phyloP scores from a whole-genome alignment of 176 grass and related monocot species.

The Hsuehochloa calcarea region DNA sequence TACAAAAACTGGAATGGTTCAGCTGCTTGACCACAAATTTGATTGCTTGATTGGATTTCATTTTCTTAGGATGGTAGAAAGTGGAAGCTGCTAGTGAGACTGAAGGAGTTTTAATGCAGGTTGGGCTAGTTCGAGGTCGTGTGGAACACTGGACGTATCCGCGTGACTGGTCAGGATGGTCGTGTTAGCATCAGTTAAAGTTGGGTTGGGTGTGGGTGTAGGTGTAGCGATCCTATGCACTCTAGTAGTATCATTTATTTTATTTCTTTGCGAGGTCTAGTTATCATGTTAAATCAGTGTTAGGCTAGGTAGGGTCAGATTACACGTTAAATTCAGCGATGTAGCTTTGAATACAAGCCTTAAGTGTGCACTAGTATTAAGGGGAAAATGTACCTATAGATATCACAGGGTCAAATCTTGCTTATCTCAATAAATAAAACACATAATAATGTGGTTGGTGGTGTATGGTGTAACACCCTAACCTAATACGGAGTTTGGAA shows the following conservation, averaged over 20 bases:
- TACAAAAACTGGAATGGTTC: no score
- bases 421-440: neutral
- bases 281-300: no score
- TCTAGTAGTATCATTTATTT: no score
- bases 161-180: neutral
- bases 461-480: no score
- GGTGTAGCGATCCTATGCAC: neutral
- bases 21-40: neutral
- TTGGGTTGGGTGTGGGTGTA: neutral
- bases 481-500: no score
- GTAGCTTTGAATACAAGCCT: no score
- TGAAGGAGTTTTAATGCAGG: no score
- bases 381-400: neutral
- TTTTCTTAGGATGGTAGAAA: neutral
- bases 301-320: no score
- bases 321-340: no score
- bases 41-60: neutral
- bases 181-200: neutral
- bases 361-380: no score
- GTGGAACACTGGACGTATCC: neutral
- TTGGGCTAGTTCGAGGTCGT: neutral
- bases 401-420: neutral
- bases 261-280: no score
- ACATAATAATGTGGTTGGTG: neutral
- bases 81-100: no score